Evolutionary conservation across 2,329 filamentous ascomycete genomes (phyloP).

Genomic region (Aurifilum marmelostoma): DNA sequence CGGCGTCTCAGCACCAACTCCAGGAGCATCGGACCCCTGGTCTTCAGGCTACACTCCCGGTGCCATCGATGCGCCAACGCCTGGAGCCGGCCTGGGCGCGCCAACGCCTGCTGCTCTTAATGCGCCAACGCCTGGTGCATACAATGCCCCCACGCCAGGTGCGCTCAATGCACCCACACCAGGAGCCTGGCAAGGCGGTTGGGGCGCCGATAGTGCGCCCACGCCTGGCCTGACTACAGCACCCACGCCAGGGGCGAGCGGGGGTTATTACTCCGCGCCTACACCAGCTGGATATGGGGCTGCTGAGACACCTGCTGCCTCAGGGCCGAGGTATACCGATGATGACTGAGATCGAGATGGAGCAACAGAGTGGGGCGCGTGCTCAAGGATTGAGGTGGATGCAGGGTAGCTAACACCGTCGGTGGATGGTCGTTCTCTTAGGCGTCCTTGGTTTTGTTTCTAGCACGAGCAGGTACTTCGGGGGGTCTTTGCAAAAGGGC

Average conservation of each 20-base stretch:
- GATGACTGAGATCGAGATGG: conserved; percentile 44
- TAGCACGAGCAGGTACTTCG: neutral
- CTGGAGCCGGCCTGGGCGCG: conserved; percentile 60
- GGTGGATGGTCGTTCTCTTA: neutral
- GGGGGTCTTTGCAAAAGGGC: neutral
- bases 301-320: conserved; percentile 64
- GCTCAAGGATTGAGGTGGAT: neutral
- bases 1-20: conserved; percentile 61
- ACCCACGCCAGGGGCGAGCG: conserved; percentile 70
- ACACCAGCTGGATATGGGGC: conserved; percentile 65
- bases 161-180: conserved; percentile 69
- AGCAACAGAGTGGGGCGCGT: neutral
- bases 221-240: conserved; percentile 64
- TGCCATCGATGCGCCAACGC: conserved; percentile 72
- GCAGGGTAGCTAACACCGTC: neutral
- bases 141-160: conserved; percentile 66
- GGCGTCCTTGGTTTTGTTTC: conserved; percentile 2
- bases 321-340: conserved; percentile 58
- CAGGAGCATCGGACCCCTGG: conserved; percentile 63
- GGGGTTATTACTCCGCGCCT: conserved; percentile 62
- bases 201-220: conserved; percentile 66
- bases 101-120: conserved; percentile 63
- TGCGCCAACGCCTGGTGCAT: conserved; percentile 73
- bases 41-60: conserved; percentile 51
- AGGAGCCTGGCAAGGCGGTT: conserved; percentile 63